Base-by-base conservation (phyloP, 306 rosid species). In the Aeschynomene evenia region DNA sequence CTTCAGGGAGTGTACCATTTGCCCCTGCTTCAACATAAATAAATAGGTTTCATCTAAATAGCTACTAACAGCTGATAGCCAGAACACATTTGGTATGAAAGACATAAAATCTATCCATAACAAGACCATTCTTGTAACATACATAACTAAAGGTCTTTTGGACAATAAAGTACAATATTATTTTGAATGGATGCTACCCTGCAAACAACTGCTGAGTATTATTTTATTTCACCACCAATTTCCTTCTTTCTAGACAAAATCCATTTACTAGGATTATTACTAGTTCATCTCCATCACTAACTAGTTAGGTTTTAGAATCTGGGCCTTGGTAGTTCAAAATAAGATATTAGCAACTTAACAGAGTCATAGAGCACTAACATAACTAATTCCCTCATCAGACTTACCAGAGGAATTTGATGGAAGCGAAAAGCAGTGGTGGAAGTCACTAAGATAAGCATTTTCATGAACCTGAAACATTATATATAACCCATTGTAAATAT, bases 381-480 rank as follows among this genome's bases (percentile, higher is more conserved):
- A 58, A 63, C 43, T 19, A 66, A 45, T 16, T 37, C 18, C 56
- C 45, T 66, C 49, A 0, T 16, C 29, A 59, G 31, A 53, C 85
- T 79, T 70, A 90, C 98, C 83, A 16, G 90, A 84, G 72, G 89
- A 79, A 39, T 88, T 90, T n/a, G 89, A 77, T n/a, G 90, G 86
- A 78, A 83, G 74, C 61, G 88, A 85, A 85, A 86, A 93, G 80
- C 98, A 93, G 80, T 93, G 98, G 65, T 93, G 98, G 81, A 80
- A 85, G 46, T 88, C 97, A 64, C 97, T 88, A 40, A 81, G 75
- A 74, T 90, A 93, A 49, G 98, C 97, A 84, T 93, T 93, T 86
- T 93, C 97, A 39, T 93, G 98, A 70, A 90, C 96, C 98, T 90
- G 96, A 77, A 81, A 83, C 46, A 80, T 70, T 75, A 23, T 45